These are phyloP conservation scores for Komagataea norvegica DNA, from an alignment of 1,139 yeast species.

Conservation along the genomic window DNA sequence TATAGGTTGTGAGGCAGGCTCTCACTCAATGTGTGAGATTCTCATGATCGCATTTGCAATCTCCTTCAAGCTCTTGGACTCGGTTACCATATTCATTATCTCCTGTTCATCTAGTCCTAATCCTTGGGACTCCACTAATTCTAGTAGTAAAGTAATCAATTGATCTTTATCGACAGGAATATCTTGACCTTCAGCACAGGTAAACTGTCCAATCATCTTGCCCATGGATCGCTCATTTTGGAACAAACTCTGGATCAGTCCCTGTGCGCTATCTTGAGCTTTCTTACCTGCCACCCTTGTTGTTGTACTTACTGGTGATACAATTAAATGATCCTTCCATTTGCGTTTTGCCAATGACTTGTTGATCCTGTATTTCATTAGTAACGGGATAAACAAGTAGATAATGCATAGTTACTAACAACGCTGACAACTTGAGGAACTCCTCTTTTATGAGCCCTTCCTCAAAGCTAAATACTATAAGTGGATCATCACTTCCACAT, in stretches of 20 bases:
- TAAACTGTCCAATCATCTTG: constrained; percentile 5
- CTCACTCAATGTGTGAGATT: not conserved
- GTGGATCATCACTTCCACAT: not conserved
- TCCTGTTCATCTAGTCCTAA: constrained; percentile 7
- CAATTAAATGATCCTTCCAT: not conserved
- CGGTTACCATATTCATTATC: constrained; percentile 3
- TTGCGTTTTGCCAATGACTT: not conserved
- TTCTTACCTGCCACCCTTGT: not conserved
- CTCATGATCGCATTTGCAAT: constrained; percentile 4
- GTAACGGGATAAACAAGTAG: not conserved
- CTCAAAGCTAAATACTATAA: constrained; percentile 2
- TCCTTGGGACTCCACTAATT: constrained; percentile 8
- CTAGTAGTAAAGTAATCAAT: constrained; percentile 5
- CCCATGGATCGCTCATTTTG: constrained; percentile 9
- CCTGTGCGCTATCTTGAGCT: not conserved
- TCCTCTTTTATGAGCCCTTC: not conserved
- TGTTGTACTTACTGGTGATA: not conserved
- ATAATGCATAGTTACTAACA: not conserved
- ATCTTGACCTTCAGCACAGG: not conserved
- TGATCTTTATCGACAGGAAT: constrained; percentile 1
- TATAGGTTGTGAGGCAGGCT: no score
- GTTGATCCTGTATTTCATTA: not conserved
- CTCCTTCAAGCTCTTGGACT: constrained; percentile 5
- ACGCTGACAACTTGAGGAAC: not conserved
- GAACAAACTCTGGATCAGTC: constrained; percentile 5